These are phyloP conservation scores for Cyclotella baltica DNA, from an alignment of 108 stramenopile genomes.

Conservation along the genomic window DNA sequence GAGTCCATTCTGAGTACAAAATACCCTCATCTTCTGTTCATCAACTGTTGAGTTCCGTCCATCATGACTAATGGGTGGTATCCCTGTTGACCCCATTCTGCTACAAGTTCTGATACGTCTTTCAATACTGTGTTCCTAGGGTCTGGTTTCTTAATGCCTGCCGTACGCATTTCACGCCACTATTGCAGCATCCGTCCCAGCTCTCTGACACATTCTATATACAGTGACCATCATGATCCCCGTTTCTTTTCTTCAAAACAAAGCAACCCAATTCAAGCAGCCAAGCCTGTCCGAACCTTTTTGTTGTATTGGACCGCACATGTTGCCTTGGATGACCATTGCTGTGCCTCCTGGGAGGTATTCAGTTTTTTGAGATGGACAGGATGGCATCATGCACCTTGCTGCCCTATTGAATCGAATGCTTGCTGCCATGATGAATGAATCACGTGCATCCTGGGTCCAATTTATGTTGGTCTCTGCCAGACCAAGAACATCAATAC, in stretches of 20 bases:
- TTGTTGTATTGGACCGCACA: neutral
- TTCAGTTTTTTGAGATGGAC: neutral
- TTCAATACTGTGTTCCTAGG: neutral
- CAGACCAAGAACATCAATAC: too few relatives aligned
- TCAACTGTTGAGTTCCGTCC: neutral
- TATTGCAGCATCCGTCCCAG: neutral
- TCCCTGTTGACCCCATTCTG: neutral
- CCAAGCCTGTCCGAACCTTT: neutral
- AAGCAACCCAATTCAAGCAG: neutral
- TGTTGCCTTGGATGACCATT: neutral
- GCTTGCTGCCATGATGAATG: too few relatives aligned
- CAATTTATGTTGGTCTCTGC: too few relatives aligned
- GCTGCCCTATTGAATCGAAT: too few relatives aligned
- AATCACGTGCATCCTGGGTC: too few relatives aligned
- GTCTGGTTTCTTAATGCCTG: slow-evolving; percentile 1
- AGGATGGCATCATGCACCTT: neutral
- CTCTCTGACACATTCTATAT: slow-evolving; percentile 8
- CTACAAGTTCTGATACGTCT: neutral
- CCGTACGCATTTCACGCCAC: neutral
- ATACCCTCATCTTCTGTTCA: neutral
- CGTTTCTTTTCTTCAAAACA: neutral
- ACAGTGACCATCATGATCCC: neutral
- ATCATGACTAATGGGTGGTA: slow-evolving; percentile 11
- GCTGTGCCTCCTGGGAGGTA: slow-evolving; percentile 15
- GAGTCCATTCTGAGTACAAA: neutral